Evolutionary conservation across 306 rosid species (phyloP).

Genomic region (Vicia villosa): DNA sequence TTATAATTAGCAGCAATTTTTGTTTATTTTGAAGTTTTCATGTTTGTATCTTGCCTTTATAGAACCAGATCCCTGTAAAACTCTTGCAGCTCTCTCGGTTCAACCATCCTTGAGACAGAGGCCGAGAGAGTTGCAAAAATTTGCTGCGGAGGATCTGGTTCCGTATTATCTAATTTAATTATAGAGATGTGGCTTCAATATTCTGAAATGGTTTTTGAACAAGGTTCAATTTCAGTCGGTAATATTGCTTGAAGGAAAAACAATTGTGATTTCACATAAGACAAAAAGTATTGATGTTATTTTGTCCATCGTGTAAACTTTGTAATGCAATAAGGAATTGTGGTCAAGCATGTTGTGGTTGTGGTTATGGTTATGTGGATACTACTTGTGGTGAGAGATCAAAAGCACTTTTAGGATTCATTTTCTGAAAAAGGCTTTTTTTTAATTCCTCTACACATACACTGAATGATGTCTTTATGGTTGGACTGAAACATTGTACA

Average conservation of each 20-base stretch:
- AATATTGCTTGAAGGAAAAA: too few relatives aligned
- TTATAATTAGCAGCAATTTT: neutral
- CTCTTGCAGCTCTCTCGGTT: too few relatives aligned
- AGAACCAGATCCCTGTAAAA: too few relatives aligned
- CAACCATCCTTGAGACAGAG: too few relatives aligned
- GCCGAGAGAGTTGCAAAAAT: too few relatives aligned
- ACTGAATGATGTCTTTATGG: neutral
- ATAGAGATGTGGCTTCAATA: too few relatives aligned
- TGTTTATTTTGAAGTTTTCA: neutral
- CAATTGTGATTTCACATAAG: neutral
- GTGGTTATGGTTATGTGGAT: neutral
- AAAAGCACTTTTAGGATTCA: neutral
- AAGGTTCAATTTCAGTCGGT: neutral
- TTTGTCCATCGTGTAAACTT: neutral
- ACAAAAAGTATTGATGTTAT: neutral
- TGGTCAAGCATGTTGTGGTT: neutral
- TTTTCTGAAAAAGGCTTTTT: slow-evolving; percentile 7
- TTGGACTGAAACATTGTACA: neutral
- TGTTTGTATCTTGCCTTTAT: too few relatives aligned
- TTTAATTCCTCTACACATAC: neutral
- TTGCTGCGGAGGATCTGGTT: too few relatives aligned
- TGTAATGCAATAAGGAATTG: neutral
- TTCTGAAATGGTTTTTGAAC: neutral
- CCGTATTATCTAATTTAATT: too few relatives aligned
- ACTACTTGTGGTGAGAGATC: neutral